Conservation (phyloP, 768 basidiomycete species). For the Sistotremastrum niveocremeum region DNA sequence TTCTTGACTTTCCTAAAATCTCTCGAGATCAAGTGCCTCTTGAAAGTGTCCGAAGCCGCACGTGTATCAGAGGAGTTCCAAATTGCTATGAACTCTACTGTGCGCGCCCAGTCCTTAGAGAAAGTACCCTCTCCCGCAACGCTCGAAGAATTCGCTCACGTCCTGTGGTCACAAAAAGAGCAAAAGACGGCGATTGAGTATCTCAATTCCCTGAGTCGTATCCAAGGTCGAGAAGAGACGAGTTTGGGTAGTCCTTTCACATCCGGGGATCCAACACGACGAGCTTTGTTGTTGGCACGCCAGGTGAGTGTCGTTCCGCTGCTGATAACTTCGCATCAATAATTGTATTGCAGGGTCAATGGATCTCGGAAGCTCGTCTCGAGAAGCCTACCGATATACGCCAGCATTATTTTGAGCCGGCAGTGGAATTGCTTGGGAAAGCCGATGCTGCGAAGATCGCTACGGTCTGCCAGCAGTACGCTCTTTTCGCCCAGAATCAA, state of each 20-base stretch:
- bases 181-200: slow-evolving; percentile 71
- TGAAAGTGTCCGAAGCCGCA: slow-evolving; percentile 60
- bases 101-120: slow-evolving; percentile 58
- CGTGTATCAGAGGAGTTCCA: slow-evolving; percentile 55
- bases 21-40: slow-evolving; percentile 56
- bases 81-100: slow-evolving; percentile 74
- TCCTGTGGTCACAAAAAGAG: slow-evolving; percentile 82
- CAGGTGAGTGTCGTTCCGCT: slow-evolving; percentile 33
- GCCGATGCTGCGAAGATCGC: slow-evolving; percentile 18
- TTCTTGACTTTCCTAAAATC: slow-evolving; percentile 36
- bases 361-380: slow-evolving; percentile 79
- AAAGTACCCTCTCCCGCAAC: slow-evolving; percentile 20
- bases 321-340: background rate
- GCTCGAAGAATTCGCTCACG: slow-evolving; percentile 70
- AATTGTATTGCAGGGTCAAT: slow-evolving; percentile 51
- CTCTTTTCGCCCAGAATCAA: slow-evolving; percentile 81
- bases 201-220: slow-evolving; percentile 28
- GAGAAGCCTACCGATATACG: slow-evolving; percentile 66
- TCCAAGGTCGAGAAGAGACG: background rate
- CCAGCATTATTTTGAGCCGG: slow-evolving; percentile 53
- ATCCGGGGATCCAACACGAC: slow-evolving; percentile 8
- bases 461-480: slow-evolving; percentile 66
- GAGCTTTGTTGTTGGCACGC: slow-evolving; percentile 41
- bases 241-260: background rate
- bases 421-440: slow-evolving; percentile 25